Base-by-base conservation (phyloP, 805 yeast genomes). In the Candida railenensis region DNA sequence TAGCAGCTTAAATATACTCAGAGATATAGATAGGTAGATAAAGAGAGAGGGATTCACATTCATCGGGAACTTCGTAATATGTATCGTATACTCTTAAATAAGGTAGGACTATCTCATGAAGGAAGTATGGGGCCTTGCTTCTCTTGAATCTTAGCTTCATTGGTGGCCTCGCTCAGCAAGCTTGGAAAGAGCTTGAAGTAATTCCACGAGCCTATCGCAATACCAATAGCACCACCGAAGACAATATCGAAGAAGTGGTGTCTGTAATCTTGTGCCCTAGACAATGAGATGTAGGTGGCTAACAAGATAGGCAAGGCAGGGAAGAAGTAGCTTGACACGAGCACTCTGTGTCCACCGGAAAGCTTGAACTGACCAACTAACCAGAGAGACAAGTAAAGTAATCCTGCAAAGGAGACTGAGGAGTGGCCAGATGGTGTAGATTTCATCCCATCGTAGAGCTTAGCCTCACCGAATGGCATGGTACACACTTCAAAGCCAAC, bases 341-440 rank as follows among this genome's bases (percentile, higher is more conserved):
- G 55, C 39, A 43, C 44, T 14, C 42, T 16, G 15, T 39, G 48
- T 28, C 43, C 41, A 16, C 34, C 25, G 25, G 39, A 21, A 16
- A 53, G 28, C 40, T 47, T 53, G 47, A 57, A 59, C 37, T 66
- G 68, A 3, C 65, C 67, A 30, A 56, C 47, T 15, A 65, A 47
- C 74, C 74, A 69, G 36, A 66, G 50, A 9, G 62, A 47, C 38
- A 70, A 54, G 51, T 61, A 70, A 16, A 61, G 50, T 42, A 65
- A 57, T 1, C 71, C 69, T 25, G 67, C 58, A 51, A 67, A 66
- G 9, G 66, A 50, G 44, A 69, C 56, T 22, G 71, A 65, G 4
- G 73, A 65, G 50, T 69, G 74, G 30, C 74, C 76, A 36, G 69
- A 65, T 4, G 76, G 76, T 7, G 73, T 67, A 16, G 73, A 67